Percentiles rank a stretch among this genome's conserved stretches.
Evolutionary conservation across 352 stramenopile species (phyloP).

Genomic region (Phytophthora idaei): DNA sequence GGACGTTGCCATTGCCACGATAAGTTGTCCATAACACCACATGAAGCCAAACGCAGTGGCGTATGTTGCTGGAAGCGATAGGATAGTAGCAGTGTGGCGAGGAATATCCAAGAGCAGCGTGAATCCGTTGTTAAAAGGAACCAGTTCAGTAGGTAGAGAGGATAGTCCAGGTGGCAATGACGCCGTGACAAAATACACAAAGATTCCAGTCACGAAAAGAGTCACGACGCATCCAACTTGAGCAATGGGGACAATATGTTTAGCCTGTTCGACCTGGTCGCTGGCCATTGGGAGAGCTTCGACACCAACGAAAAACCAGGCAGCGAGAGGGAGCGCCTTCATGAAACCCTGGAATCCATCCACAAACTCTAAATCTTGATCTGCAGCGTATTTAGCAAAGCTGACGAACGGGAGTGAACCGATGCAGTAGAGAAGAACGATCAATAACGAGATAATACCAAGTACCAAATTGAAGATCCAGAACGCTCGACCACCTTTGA

Average conservation of each 20-base stretch:
- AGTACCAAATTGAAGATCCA: slow-evolving; percentile 50
- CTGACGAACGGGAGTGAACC: slow-evolving; percentile 38
- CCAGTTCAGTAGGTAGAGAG: slow-evolving; percentile 24
- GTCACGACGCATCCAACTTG: slow-evolving; percentile 50
- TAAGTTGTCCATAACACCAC: slow-evolving; percentile 61
- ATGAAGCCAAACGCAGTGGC: slow-evolving; percentile 61
- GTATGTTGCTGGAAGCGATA: slow-evolving; percentile 58
- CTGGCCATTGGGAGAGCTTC: slow-evolving; percentile 44
- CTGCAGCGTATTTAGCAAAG: slow-evolving; percentile 29
- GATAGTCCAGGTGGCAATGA: slow-evolving; percentile 38
- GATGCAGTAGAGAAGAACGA: slow-evolving; percentile 48
- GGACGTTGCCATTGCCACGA: slow-evolving; percentile 53
- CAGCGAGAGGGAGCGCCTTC: slow-evolving; percentile 38
- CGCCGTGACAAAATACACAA: slow-evolving; percentile 42
- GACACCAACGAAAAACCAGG: slow-evolving; percentile 58
- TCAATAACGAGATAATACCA: slow-evolving; percentile 33
- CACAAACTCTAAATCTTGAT: slow-evolving; percentile 21
- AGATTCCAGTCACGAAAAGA: slow-evolving; percentile 44
- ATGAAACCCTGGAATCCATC: slow-evolving; percentile 39
- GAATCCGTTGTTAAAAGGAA: slow-evolving; percentile 48
- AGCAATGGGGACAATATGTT: slow-evolving; percentile 41
- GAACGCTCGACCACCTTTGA: slow-evolving; percentile 39
- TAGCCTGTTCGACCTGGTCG: slow-evolving; percentile 45
- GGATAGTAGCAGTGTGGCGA: slow-evolving; percentile 26
- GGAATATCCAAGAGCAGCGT: slow-evolving; percentile 31